phyloP scores from a whole-genome alignment of 2,329 filamentous ascomycete genomes.

The Ilyonectria sp. region DNA sequence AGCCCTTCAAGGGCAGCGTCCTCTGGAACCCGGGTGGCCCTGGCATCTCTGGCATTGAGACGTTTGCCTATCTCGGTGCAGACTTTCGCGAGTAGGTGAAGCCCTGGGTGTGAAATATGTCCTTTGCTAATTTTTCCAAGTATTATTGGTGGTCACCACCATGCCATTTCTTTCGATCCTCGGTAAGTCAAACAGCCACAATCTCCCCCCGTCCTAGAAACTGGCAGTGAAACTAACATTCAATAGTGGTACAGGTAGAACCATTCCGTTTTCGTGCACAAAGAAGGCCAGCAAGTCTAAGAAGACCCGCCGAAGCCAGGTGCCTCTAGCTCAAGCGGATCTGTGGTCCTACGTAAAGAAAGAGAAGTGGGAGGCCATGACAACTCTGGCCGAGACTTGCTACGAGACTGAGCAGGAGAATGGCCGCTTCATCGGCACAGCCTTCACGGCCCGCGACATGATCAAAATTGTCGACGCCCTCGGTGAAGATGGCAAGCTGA shows the following conservation, averaged over 20 bases:
- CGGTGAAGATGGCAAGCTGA: constrained; percentile 50
- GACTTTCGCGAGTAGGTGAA: too few species aligned
- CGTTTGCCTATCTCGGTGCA: too few species aligned
- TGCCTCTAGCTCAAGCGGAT: constrained; percentile 22
- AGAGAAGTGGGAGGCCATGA: constrained; percentile 1
- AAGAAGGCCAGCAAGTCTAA: background rate
- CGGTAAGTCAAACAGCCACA: constrained; percentile 30
- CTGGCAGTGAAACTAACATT: too few species aligned
- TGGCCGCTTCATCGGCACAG: constrained; percentile 49
- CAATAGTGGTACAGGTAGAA: constrained; percentile 33
- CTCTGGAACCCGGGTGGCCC: constrained; percentile 59
- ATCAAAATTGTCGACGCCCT: constrained; percentile 56
- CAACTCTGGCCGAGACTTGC: constrained; percentile 40
- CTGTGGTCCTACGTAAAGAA: constrained; percentile 18
- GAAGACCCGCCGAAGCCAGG: constrained; percentile 23
- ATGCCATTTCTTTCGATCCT: constrained; percentile 36
- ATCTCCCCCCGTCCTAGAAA: too few species aligned
- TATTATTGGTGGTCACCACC: constrained; percentile 34
- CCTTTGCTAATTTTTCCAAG: constrained; percentile 1
- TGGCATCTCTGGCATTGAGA: constrained; percentile 39
- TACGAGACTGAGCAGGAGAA: constrained; percentile 35
- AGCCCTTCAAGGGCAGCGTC: constrained; percentile 55
- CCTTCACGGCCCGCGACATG: constrained; percentile 57
- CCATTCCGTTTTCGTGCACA: constrained; percentile 32
- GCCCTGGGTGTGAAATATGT: too few species aligned